Evolutionary conservation across 108 stramenopile species (phyloP).

Genomic region (Tribonema minus): DNA sequence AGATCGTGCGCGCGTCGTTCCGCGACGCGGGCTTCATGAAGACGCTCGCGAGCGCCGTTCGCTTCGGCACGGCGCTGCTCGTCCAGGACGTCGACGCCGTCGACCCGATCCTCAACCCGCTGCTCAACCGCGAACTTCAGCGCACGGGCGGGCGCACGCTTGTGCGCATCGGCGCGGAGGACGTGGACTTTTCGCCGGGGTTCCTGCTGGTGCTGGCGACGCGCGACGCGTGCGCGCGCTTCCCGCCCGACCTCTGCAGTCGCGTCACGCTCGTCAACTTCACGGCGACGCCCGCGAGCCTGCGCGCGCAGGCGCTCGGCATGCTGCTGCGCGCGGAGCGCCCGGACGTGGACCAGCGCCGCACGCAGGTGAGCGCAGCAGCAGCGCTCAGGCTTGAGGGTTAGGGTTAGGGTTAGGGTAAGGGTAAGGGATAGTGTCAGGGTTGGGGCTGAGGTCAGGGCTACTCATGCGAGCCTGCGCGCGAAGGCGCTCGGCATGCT

Average conservation of each 20-base stretch:
- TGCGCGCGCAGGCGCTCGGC: conserved; percentile 76
- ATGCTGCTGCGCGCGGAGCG: conserved; percentile 75
- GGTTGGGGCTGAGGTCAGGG: conserved; percentile 87
- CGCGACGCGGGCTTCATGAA: conserved; percentile 95
- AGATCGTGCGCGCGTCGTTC: conserved; percentile 90
- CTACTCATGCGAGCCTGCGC: conserved; percentile 87
- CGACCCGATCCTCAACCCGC: conserved; percentile 93
- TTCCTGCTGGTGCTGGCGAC: conserved; percentile 88
- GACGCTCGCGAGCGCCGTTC: conserved; percentile 88
- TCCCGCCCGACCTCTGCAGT: conserved; percentile 91
- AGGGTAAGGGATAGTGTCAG: too few relatives aligned
- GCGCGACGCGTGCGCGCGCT: conserved; percentile 80
- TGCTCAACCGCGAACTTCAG: conserved; percentile 88
- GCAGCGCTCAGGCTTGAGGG: too few relatives aligned
- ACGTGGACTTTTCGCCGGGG: conserved; percentile 91
- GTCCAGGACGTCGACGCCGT: conserved; percentile 90
- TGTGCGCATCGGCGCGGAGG: conserved; percentile 90
- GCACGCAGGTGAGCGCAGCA: conserved; percentile 26
- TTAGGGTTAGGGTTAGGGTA: too few relatives aligned
- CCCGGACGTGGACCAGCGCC: conserved; percentile 83
- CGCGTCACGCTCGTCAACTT: conserved; percentile 94
- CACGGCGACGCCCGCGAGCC: conserved; percentile 87
- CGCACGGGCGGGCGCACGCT: conserved; percentile 87
- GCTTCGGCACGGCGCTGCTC: conserved; percentile 91
- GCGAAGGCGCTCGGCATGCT: conserved; percentile 74